Evolutionary conservation across 2,329 filamentous ascomycete genomes (phyloP).

Genomic region (Calonectria henricotiae): DNA sequence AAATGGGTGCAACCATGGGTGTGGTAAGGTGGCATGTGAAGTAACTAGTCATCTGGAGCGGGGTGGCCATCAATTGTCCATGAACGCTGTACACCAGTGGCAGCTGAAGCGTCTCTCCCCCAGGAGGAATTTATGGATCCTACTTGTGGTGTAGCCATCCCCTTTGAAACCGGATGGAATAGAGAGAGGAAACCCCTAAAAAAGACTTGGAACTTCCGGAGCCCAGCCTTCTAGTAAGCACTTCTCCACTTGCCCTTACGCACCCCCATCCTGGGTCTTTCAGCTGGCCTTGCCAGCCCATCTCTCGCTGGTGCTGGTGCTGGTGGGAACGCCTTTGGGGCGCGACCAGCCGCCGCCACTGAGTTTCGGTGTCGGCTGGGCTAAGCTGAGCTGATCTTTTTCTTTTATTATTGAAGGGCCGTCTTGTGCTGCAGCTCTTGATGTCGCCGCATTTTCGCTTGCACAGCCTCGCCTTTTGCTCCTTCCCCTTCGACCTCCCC

Average conservation of each 20-base stretch:
- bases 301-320: not conserved
- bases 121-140: no score
- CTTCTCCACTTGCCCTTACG: conserved; percentile 12
- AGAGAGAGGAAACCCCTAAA: conserved; percentile 3
- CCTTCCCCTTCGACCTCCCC: not conserved
- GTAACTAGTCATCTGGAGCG: not conserved
- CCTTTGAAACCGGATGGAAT: not conserved
- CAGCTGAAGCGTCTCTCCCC: not conserved
- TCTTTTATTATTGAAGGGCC: conserved; percentile 1
- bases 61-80: not conserved
- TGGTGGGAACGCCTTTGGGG: conserved; percentile 3
- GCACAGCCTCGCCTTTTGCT: not conserved
- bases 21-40: not conserved
- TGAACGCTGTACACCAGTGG: not conserved
- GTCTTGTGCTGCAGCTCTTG: not conserved
- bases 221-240: conserved; percentile 12
- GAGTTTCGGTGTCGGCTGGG: conserved; percentile 4
- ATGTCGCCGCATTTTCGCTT: not conserved
- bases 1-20: conserved; percentile 3
- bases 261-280: conserved; percentile 5
- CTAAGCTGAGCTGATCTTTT: conserved; percentile 18
- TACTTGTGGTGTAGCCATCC: not conserved
- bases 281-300: conserved; percentile 2
- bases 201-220: conserved; percentile 13
- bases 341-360: conserved; percentile 17